Evolutionary conservation across 805 yeast species (phyloP).

Genomic region (Blastobotrys peoriensis): DNA sequence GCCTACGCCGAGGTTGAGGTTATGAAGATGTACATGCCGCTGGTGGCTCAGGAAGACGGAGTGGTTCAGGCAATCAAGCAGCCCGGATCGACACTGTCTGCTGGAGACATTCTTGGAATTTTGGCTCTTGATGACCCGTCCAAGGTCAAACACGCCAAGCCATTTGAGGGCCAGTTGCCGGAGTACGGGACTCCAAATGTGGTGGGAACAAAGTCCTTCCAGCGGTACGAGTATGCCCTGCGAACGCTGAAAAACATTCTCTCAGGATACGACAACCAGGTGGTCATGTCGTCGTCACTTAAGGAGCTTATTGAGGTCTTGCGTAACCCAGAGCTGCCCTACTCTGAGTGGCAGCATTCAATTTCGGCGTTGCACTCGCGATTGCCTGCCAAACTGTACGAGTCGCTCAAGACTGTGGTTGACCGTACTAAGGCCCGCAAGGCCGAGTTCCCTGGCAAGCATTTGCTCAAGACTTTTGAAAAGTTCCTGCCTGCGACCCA

Average conservation of each 20-base stretch:
- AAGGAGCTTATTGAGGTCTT: conserved; percentile 65
- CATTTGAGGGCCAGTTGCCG: conserved; percentile 91
- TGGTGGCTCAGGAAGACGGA: conserved; percentile 91
- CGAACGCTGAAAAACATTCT: conserved; percentile 70
- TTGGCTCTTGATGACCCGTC: conserved; percentile 94
- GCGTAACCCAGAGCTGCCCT: conserved; percentile 79
- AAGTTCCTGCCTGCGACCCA: conserved; percentile 54
- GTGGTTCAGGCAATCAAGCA: conserved; percentile 86
- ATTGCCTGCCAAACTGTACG: conserved; percentile 72
- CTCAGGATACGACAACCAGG: conserved; percentile 92
- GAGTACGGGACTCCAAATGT: conserved; percentile 77
- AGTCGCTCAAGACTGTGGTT: conserved; percentile 55
- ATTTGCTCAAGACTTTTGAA: conserved; percentile 63
- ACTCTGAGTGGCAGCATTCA: conserved; percentile 82
- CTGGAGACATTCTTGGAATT: conserved; percentile 96
- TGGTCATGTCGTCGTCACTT: conserved; percentile 80
- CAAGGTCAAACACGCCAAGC: conserved; percentile 93
- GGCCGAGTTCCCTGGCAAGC: conserved; percentile 92
- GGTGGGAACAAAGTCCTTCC: conserved; percentile 78
- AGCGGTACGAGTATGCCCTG: conserved; percentile 56
- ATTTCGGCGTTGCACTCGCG: conserved; percentile 90
- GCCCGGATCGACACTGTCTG: conserved; percentile 95
- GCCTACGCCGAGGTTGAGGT: conserved; percentile 98
- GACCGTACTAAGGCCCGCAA: conserved; percentile 58
- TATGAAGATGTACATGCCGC: conserved; percentile 99